Conservation (phyloP, 2,329 filamentous ascomycete genomes). For the Aureobasidium melanogenum region DNA sequence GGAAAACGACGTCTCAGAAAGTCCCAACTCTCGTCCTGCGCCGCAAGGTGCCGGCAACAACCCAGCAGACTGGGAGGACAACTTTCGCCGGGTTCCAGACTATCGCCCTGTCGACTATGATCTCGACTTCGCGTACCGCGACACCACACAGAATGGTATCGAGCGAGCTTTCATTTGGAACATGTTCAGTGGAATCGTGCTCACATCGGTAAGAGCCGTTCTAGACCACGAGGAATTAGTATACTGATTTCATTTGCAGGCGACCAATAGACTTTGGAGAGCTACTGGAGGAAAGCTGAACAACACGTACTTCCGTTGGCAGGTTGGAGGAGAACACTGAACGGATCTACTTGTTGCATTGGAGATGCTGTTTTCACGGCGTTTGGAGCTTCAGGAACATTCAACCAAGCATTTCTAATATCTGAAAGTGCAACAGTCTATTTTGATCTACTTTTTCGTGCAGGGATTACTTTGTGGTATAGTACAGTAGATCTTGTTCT, state of each 20-base stretch:
- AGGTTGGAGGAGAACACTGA: slow-evolving; percentile 43
- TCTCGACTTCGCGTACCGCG: slow-evolving; percentile 34
- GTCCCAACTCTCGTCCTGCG: slow-evolving; percentile 23
- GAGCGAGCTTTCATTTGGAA: slow-evolving; percentile 41
- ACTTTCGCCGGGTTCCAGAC: slow-evolving; percentile 39
- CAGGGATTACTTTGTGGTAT: not conserved
- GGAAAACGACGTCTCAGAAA: slow-evolving; percentile 21
- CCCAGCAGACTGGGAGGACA: slow-evolving; percentile 37
- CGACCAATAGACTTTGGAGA: slow-evolving; percentile 40
- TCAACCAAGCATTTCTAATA: not conserved
- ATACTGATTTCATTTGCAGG: slow-evolving; percentile 20
- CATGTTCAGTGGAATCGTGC: slow-evolving; percentile 42
- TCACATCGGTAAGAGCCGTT: slow-evolving; percentile 29
- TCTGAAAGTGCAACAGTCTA: not conserved
- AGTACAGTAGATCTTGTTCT: not conserved
- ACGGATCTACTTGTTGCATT: not conserved
- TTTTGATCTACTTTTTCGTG: not conserved
- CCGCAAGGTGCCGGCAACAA: slow-evolving; percentile 16
- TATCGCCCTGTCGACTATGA: slow-evolving; percentile 39
- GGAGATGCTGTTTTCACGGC: not conserved
- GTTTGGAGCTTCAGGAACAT: not conserved
- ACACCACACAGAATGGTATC: slow-evolving; percentile 34
- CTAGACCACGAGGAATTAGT: not conserved
- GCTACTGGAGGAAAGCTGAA: slow-evolving; percentile 41
- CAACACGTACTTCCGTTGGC: slow-evolving; percentile 41